Evolutionary conservation across 208 protist genomes (phyloP).

Genomic region (Trypanosoma theileri): DNA sequence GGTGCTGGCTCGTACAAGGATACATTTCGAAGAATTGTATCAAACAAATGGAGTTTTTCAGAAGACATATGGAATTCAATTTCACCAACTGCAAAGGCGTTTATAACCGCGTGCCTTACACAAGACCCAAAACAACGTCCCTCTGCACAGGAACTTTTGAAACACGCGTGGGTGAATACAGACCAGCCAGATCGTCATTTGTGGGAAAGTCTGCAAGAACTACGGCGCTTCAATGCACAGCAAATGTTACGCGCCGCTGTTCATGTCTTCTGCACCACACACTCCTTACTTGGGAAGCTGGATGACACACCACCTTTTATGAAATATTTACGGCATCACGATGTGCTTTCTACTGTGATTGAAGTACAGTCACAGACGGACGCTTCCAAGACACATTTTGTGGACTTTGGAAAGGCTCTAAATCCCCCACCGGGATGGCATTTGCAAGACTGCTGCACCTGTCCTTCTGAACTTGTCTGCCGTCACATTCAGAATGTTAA

Average conservation of each 20-base stretch:
- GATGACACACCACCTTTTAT: conserved; percentile 76
- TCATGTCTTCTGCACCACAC: conserved; percentile 65
- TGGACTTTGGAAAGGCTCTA: conserved; percentile 74
- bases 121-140: conserved; percentile 62
- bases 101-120: conserved; percentile 67
- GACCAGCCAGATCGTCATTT: conserved; percentile 56
- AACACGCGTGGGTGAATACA: conserved; percentile 62
- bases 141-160: conserved; percentile 58
- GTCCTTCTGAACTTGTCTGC: conserved; percentile 67
- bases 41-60: conserved; percentile 56
- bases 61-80: conserved; percentile 56
- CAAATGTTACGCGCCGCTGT: conserved; percentile 66
- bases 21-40: conserved; percentile 66
- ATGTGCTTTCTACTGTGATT: conserved; percentile 69
- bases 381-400: conserved; percentile 44
- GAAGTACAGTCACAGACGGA: conserved; percentile 76
- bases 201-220: conserved; percentile 40
- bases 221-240: conserved; percentile 62
- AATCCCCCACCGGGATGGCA: conserved; percentile 45
- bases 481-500: conserved; percentile 88
- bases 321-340: conserved; percentile 73
- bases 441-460: conserved; percentile 78
- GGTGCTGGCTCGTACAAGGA: conserved; percentile 55
- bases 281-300: conserved; percentile 55
- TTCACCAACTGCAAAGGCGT: conserved; percentile 47